Conservation (phyloP, 306 rosid genomes). For the Hippophae rhamnoides region DNA sequence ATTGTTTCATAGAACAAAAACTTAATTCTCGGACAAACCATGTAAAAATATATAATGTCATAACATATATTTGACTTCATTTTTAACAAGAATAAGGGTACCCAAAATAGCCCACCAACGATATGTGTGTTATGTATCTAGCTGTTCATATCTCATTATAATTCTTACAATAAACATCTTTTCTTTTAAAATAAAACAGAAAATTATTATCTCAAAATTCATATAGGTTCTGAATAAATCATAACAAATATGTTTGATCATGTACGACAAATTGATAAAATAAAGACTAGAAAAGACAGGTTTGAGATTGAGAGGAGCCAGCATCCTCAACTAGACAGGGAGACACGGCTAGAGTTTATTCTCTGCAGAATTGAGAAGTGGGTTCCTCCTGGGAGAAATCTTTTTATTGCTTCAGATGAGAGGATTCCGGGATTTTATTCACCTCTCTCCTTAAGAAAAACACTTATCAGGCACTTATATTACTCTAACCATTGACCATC, state of each 20-base stretch:
- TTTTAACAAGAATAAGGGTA: too few relatives aligned
- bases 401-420: slow-evolving; percentile 91
- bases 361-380: slow-evolving; percentile 64
- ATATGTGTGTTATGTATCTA: too few relatives aligned
- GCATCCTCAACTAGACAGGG: slow-evolving; percentile 93
- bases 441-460: slow-evolving; percentile 68
- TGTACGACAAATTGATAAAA: slow-evolving; percentile 90
- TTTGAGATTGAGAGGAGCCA: slow-evolving; percentile 63
- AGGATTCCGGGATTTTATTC: slow-evolving; percentile 82
- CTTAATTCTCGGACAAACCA: too few relatives aligned
- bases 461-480: slow-evolving; percentile 8
- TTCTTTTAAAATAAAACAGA: too few relatives aligned
- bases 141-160: too few relatives aligned
- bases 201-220: too few relatives aligned
- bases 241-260: slow-evolving; percentile 14
- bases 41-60: too few relatives aligned
- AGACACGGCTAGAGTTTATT: slow-evolving; percentile 77
- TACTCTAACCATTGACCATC: background rate
- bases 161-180: too few relatives aligned
- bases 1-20: too few relatives aligned
- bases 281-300: slow-evolving; percentile 87
- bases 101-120: too few relatives aligned
- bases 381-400: slow-evolving; percentile 78
- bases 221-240: too few relatives aligned
- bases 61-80: too few relatives aligned